Evolutionary conservation across 2,329 filamentous ascomycete genomes (phyloP).

Genomic region (Penicillium concentricum): DNA sequence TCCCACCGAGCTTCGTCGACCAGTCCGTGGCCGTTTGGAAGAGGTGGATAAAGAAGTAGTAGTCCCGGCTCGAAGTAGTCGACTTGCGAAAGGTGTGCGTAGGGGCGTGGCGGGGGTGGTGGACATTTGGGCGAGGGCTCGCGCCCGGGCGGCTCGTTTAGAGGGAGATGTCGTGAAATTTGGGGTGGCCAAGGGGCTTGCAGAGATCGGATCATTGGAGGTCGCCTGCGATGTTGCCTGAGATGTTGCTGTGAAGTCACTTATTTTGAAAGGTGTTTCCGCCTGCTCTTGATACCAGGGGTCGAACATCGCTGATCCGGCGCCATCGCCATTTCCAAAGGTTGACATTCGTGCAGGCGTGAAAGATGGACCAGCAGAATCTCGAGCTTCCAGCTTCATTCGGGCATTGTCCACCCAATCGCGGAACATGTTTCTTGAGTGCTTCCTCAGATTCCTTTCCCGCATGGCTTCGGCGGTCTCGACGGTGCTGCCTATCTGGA

Average conservation of each 20-base stretch:
- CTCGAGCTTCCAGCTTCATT: constrained; percentile 29
- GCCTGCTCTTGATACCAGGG: constrained; percentile 34
- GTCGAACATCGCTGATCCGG: constrained; percentile 32
- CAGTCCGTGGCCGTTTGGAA: constrained; percentile 24
- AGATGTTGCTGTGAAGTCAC: constrained; percentile 31
- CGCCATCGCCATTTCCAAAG: constrained; percentile 17
- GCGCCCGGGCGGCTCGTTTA: constrained; percentile 45
- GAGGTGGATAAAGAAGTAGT: constrained; percentile 24
- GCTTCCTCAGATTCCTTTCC: constrained; percentile 54
- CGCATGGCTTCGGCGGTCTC: constrained; percentile 55
- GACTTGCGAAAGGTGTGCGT: constrained; percentile 45
- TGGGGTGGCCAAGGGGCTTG: constrained; percentile 41
- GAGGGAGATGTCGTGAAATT: constrained; percentile 48
- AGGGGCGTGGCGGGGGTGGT: constrained; percentile 47
- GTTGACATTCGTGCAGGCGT: constrained; percentile 27
- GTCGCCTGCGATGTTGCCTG: constrained; percentile 17
- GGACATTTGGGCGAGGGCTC: constrained; percentile 41
- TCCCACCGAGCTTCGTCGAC: constrained; percentile 30
- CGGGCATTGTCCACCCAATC: constrained; percentile 53
- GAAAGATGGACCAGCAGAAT: constrained; percentile 30
- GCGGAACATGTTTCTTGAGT: constrained; percentile 55
- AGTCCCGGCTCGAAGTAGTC: constrained; percentile 33
- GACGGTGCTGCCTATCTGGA: constrained; percentile 52
- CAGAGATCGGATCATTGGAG: constrained; percentile 30
- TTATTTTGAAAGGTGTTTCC: constrained; percentile 39